Conservation (phyloP, 495 filamentous ascomycete genomes). For the Sporormia fimetaria region DNA sequence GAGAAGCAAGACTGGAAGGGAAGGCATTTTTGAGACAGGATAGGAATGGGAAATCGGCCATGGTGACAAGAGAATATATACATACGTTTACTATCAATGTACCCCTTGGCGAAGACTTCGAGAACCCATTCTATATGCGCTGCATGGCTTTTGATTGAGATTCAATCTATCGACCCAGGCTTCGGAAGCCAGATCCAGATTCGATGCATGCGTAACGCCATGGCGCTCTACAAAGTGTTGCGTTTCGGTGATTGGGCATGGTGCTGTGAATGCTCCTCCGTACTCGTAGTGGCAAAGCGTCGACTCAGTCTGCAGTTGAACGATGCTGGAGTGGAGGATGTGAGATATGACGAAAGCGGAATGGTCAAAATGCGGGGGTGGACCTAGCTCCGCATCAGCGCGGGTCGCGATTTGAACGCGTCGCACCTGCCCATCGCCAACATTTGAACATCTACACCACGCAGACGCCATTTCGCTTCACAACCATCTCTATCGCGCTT, state of each 20-base stretch:
- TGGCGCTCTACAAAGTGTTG: background rate
- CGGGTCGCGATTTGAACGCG: too few relatives aligned
- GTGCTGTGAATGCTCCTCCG: too few relatives aligned
- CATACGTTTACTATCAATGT: too few relatives aligned
- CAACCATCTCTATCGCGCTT: background rate
- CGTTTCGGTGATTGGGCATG: too few relatives aligned
- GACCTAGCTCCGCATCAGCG: too few relatives aligned
- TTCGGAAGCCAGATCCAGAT: constrained; percentile 5
- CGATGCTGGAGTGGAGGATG: too few relatives aligned
- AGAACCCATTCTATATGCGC: constrained; percentile 1
- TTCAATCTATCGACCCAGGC: constrained; percentile 7
- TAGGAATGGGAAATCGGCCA: background rate
- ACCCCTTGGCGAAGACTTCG: background rate
- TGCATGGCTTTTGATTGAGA: constrained; percentile 1
- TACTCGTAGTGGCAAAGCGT: too few relatives aligned
- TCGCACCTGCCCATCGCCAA: too few relatives aligned
- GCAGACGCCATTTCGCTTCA: background rate
- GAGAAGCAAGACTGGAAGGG: background rate
- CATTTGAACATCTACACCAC: background rate
- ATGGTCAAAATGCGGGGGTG: too few relatives aligned
- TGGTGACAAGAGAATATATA: background rate
- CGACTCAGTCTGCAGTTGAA: too few relatives aligned
- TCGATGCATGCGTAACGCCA: constrained; percentile 4
- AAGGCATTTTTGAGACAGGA: constrained; percentile 1
- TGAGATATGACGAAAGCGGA: too few relatives aligned